Evolutionary conservation across 768 basidiomycete species (phyloP).

Genomic region (Leccinum disarticulatum): DNA sequence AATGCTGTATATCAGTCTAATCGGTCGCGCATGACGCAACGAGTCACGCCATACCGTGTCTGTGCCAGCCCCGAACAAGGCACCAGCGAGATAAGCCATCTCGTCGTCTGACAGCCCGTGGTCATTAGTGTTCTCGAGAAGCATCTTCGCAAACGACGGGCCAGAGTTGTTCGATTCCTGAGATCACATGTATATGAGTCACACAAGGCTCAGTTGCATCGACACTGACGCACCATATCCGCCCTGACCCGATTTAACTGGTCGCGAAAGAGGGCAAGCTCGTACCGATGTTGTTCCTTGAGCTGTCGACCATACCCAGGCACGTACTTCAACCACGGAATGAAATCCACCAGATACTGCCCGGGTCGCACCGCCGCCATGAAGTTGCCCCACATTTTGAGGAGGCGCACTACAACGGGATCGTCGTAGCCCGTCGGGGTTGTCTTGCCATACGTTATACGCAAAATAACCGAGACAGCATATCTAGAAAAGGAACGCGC

Average conservation of each 20-base stretch:
- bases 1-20: neutral
- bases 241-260: slow-evolving; percentile 32
- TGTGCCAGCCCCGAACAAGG: slow-evolving; percentile 59
- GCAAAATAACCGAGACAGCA: slow-evolving; percentile 22
- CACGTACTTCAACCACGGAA: slow-evolving; percentile 40
- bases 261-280: slow-evolving; percentile 48
- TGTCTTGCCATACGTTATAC: slow-evolving; percentile 28
- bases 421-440: slow-evolving; percentile 18
- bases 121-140: slow-evolving; percentile 48
- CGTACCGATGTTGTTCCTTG: slow-evolving; percentile 49
- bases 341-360: slow-evolving; percentile 32
- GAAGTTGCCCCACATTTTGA: slow-evolving; percentile 21
- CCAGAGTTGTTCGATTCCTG: slow-evolving; percentile 11
- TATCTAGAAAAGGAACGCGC: slow-evolving; percentile 15
- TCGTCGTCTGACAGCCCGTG: slow-evolving; percentile 52
- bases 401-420: slow-evolving; percentile 19
- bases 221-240: slow-evolving; percentile 3
- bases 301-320: slow-evolving; percentile 59
- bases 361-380: slow-evolving; percentile 33
- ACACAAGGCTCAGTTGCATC: neutral
- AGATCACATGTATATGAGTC: neutral
- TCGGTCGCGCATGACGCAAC: too few species aligned
- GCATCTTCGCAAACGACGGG: slow-evolving; percentile 47
- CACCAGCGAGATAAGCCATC: slow-evolving; percentile 57
- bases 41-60: slow-evolving; percentile 41